Conservation (phyloP, 2,329 filamentous ascomycete species). For the Talaromyces sp. region DNA sequence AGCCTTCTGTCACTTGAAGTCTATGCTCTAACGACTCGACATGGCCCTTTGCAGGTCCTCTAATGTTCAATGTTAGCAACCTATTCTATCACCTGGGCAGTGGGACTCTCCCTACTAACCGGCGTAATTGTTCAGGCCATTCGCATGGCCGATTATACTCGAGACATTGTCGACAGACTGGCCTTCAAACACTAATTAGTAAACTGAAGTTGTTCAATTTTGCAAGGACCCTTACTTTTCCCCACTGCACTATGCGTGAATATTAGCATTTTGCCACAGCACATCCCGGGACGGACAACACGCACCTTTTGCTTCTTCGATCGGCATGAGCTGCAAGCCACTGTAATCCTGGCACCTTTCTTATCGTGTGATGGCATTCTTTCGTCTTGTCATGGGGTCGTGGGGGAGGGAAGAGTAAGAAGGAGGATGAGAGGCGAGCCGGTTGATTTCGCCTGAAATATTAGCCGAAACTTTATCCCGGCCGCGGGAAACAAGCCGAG, state of each 20-base stretch:
- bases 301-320: constrained; percentile 47
- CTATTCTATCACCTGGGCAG: neutral
- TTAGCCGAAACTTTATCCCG: constrained; percentile 9
- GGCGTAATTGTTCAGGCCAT: constrained; percentile 44
- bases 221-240: constrained; percentile 34
- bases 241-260: constrained; percentile 40
- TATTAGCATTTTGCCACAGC: neutral
- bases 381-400: neutral
- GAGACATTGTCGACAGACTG: constrained; percentile 40
- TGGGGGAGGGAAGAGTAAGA: neutral
- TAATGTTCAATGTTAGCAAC: constrained; percentile 16
- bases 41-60: constrained; percentile 53
- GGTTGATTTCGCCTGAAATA: neutral
- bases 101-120: constrained; percentile 23
- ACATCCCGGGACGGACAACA: neutral
- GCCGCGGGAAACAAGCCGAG: no score
- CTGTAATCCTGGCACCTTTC: constrained; percentile 41
- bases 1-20: constrained; percentile 46
- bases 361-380: constrained; percentile 21
- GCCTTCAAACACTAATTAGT: constrained; percentile 25
- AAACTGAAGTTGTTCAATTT: constrained; percentile 39
- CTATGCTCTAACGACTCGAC: constrained; percentile 49
- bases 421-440: neutral
- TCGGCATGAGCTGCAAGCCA: constrained; percentile 46
- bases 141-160: constrained; percentile 37